phyloP scores from a whole-genome alignment of 2,329 filamentous ascomycete genomes.

The Verticillium dahliae region DNA sequence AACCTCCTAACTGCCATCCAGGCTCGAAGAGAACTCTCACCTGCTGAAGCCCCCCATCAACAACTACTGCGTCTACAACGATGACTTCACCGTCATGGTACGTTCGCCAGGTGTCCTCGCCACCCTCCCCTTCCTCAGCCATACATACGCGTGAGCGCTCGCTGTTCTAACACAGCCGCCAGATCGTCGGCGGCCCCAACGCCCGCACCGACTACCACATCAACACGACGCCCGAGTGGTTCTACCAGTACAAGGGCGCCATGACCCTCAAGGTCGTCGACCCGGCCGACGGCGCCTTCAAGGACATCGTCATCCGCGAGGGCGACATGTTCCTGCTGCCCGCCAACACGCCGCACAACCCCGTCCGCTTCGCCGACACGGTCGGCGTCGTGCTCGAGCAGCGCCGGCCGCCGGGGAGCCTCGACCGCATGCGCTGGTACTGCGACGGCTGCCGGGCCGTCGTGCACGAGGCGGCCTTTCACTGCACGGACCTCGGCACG shows the following conservation, averaged over 20 bases:
- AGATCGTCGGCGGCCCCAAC: constrained; percentile 94
- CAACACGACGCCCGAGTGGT: constrained; percentile 94
- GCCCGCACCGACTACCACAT: constrained; percentile 97
- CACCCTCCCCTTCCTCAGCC: background rate
- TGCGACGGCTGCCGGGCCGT: constrained; percentile 52
- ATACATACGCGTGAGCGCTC: background rate
- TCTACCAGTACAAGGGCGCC: constrained; percentile 90
- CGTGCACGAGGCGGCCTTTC: constrained; percentile 81
- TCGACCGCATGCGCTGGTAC: constrained; percentile 89
- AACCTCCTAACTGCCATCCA: constrained; percentile 27
- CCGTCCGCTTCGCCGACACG: constrained; percentile 85
- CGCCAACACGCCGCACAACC: constrained; percentile 93
- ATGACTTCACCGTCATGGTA: constrained; percentile 76
- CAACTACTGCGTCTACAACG: constrained; percentile 95
- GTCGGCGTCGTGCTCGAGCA: constrained; percentile 94
- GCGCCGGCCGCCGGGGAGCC: constrained; percentile 58
- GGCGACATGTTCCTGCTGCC: constrained; percentile 92
- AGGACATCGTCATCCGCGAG: constrained; percentile 83
- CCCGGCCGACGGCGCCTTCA: constrained; percentile 41
- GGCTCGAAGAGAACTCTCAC: constrained; percentile 87
- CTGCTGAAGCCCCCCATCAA: constrained; percentile 91
- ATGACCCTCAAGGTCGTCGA: constrained; percentile 95
- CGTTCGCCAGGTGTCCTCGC: constrained; percentile 14
- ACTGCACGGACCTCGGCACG: constrained; percentile 83
- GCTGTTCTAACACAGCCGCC: background rate